A percentile compares a stretch with the other conserved stretches of the same genome.
Evolutionary conservation across 2,329 filamentous ascomycete species (phyloP).

Genomic region (Leptographium procerum): DNA sequence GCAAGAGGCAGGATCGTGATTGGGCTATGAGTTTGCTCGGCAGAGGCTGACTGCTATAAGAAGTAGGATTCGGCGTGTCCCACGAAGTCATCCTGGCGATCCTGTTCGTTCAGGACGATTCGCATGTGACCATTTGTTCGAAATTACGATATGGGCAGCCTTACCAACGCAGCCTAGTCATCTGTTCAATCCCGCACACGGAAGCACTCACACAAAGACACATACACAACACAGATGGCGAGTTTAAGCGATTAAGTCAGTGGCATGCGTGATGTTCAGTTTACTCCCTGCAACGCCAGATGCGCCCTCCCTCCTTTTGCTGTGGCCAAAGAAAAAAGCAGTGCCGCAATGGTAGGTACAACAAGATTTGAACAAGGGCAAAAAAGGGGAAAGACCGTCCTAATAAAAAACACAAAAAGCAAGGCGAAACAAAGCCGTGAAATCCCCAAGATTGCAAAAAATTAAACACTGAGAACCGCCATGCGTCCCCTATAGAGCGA

Average conservation of each 20-base stretch:
- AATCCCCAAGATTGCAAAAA: background rate
- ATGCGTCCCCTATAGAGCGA: background rate
- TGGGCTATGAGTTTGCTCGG: background rate
- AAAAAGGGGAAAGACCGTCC: slow-evolving; percentile 1
- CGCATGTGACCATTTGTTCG: background rate
- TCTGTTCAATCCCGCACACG: background rate
- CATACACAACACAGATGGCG: background rate
- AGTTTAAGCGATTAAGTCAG: background rate
- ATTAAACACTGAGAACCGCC: background rate
- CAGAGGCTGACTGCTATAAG: background rate
- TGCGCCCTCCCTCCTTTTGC: slow-evolving; percentile 1
- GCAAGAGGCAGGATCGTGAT: background rate
- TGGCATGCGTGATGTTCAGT: background rate
- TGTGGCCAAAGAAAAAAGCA: background rate
- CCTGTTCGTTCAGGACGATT: background rate
- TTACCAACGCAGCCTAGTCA: background rate
- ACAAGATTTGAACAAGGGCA: background rate
- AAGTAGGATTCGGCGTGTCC: background rate
- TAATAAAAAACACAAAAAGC: slow-evolving; percentile 3
- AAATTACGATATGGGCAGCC: background rate
- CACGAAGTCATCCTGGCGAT: background rate
- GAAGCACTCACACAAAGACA: background rate
- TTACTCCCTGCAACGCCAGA: slow-evolving; percentile 3
- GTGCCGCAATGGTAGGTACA: background rate
- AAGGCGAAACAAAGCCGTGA: background rate